Evolutionary conservation across 176 grass and related monocot species (phyloP).

Genomic region (Juncus inflexus): DNA sequence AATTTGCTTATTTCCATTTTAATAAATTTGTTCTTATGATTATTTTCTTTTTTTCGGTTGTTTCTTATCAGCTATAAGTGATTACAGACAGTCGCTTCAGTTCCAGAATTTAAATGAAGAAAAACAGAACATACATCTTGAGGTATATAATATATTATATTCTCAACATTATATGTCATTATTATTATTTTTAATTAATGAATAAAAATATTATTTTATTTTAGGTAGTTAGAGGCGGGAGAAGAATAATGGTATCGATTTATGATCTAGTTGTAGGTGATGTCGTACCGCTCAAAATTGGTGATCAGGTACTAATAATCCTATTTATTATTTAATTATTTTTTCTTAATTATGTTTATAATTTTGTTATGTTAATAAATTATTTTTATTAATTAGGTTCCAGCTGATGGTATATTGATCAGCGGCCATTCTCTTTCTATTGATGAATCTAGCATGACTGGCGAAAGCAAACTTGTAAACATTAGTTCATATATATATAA

Average conservation of each 20-base stretch:
- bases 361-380: constrained; percentile 2
- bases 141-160: constrained; percentile 35
- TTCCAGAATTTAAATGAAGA: constrained; percentile 96
- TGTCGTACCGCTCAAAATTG: constrained; percentile 85
- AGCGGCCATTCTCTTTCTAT: constrained; percentile 86
- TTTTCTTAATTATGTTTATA: not conserved
- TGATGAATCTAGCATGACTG: constrained; percentile 97
- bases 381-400: constrained; percentile 53
- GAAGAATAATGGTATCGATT: constrained; percentile 72
- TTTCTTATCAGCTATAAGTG: constrained; percentile 55
- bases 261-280: constrained; percentile 90
- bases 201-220: constrained; percentile 1
- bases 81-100: constrained; percentile 85
- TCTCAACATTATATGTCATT: not conserved
- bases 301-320: constrained; percentile 69
- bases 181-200: constrained; percentile 3
- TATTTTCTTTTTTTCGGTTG: constrained; percentile 12
- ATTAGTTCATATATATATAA: constrained; percentile 8
- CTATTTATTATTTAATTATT: constrained; percentile 2
- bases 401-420: constrained; percentile 84
- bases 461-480: constrained; percentile 95
- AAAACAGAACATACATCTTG: constrained; percentile 86
- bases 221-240: constrained; percentile 77
- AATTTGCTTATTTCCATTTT: constrained; percentile 1
- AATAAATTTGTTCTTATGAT: constrained; percentile 9